Evolutionary conservation across 192 early-diverging fungal genomes (phyloP), one percentile per base, ranked within the genome.

Genomic region (Gamsiella multidivaricata): DNA sequence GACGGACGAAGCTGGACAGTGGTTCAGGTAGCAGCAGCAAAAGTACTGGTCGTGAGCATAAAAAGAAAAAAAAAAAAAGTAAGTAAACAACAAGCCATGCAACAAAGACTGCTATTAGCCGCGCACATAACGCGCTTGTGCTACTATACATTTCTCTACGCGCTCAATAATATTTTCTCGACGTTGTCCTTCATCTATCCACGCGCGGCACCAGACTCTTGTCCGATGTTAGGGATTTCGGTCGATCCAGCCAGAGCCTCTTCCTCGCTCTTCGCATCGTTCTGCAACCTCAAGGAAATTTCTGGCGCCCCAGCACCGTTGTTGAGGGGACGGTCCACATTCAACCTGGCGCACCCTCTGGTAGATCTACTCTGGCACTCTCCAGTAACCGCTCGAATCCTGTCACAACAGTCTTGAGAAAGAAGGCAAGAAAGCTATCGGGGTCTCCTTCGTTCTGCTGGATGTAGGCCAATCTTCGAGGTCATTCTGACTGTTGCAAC

Each of bases 21-120:
- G 41, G 42, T 58, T 34, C 37, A 39, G 36, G 9, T 18, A 18
- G 12, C 5, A 9, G 17, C 6, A 46, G 12, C n/a, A 9, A 46
- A 46, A 43, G 39, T 43, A 54, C 37, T 31, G 5, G 51, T 31
- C 45, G 9, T 46, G 45, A n/a, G 45, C 12, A 18, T 17, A 51
- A 47, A 52, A 64, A 64, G 54, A 65, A 65, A 65, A 64, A 65
- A 65, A 65, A 64, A 64, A 53, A 64, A 52, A 64, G 53, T 53
- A 42, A 17, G 39, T 53, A 64, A 52, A 60, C 58, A 47, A 29
- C 11, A 41, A 41, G 8, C 9, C 3, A 34, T 11, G 14, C 41
- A 22, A 52, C 61, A 4, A 64, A 20, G 61, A 51, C 50, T 39
- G 47, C 14, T 22, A 29, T 22, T 18, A n/a, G n/a, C n/a, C n/a